Percentiles rank a stretch among this genome's conserved stretches.
Evolutionary conservation across 2,329 filamentous ascomycete genomes (phyloP).

Genomic region (Colletotrichum lindemuthianum): DNA sequence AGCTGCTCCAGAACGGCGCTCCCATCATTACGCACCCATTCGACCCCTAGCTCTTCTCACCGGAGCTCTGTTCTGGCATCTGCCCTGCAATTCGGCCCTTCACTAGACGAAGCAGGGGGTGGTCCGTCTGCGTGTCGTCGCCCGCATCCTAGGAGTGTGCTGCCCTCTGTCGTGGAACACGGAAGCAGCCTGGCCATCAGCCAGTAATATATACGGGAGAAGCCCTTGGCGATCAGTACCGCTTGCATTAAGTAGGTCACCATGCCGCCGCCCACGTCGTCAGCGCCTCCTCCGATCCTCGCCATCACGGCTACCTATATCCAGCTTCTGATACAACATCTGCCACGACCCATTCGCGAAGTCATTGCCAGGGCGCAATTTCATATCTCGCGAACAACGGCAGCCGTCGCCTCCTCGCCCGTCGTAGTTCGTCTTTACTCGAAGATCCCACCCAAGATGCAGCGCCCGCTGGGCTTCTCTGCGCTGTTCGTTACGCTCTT

Average conservation of each 20-base stretch:
- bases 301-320: slow-evolving; percentile 32
- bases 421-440: slow-evolving; percentile 24
- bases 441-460: slow-evolving; percentile 29
- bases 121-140: not conserved
- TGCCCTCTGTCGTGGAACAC: slow-evolving; percentile 5
- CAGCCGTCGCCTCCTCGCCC: slow-evolving; percentile 14
- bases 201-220: not conserved
- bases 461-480: slow-evolving; percentile 26
- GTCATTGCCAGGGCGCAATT: slow-evolving; percentile 14
- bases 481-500: slow-evolving; percentile 13
- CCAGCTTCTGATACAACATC: slow-evolving; percentile 28
- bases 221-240: not conserved
- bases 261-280: slow-evolving; percentile 17
- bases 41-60: not conserved
- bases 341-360: slow-evolving; percentile 30
- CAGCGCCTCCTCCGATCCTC: slow-evolving; percentile 29
- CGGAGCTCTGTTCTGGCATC: slow-evolving; percentile 3
- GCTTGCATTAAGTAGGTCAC: slow-evolving; percentile 15
- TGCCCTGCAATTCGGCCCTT: slow-evolving; percentile 10
- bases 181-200: slow-evolving; percentile 1
- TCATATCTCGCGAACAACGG: not conserved
- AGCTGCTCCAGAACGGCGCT: not conserved
- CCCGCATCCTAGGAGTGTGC: not conserved
- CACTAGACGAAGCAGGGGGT: not conserved
- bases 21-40: not conserved